A percentile compares a stretch with the other conserved stretches of the same genome.
phyloP scores from a whole-genome alignment of 495 filamentous ascomycete species.

The Penicillium pulvis region DNA sequence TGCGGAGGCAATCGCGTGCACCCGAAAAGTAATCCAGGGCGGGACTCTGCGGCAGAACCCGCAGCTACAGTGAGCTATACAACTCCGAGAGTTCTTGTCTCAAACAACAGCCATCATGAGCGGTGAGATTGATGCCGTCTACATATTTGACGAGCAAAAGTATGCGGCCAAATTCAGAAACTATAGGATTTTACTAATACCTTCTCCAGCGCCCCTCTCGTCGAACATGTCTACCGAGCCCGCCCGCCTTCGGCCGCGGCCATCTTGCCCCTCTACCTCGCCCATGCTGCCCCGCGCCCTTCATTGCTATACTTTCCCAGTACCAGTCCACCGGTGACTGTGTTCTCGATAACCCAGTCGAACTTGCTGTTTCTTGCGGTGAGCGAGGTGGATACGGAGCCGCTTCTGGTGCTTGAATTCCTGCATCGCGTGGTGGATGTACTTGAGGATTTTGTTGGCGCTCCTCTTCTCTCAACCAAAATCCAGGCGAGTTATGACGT shows the following conservation, averaged over 20 bases:
- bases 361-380: conserved; percentile 88
- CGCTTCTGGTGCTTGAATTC: conserved; percentile 94
- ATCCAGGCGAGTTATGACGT: conserved; percentile 92
- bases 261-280: conserved; percentile 84
- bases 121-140: conserved; percentile 89
- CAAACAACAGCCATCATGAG: conserved; percentile 56
- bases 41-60: conserved; percentile 41
- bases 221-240: conserved; percentile 70
- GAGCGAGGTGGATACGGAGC: conserved; percentile 79
- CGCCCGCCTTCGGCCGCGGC: conserved; percentile 75
- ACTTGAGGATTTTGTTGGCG: conserved; percentile 91
- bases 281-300: conserved; percentile 79
- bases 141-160: conserved; percentile 95
- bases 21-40: conserved; percentile 31
- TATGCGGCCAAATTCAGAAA: conserved; percentile 29
- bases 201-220: conserved; percentile 54
- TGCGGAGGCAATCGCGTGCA: conserved; percentile 13
- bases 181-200: conserved; percentile 13
- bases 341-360: conserved; percentile 84
- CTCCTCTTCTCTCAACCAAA: conserved; percentile 81
- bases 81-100: conserved; percentile 11
- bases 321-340: conserved; percentile 80
- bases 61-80: conserved; percentile 30
- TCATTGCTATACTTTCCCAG: conserved; percentile 83
- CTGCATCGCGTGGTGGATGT: conserved; percentile 91